phyloP scores from a whole-genome alignment of 192 early-diverging fungal genomes.

The Lobosporangium transversale region DNA sequence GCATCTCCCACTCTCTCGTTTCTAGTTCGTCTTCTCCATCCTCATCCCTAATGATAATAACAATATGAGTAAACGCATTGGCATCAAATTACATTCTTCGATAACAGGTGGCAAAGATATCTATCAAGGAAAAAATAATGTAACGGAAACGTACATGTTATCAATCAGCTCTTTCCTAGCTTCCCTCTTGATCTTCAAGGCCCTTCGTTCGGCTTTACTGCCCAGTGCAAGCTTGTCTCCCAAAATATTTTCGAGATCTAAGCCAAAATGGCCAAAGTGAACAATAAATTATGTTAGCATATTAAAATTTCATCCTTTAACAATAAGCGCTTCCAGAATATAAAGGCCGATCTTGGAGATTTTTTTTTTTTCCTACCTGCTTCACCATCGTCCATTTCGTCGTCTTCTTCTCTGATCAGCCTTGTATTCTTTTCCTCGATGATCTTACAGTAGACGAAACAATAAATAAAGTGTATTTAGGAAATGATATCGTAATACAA shows the following conservation, averaged over 20 bases:
- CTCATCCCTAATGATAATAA: conserved; percentile 37
- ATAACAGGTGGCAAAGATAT: too few species aligned
- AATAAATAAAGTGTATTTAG: background rate
- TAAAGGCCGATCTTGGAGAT: background rate
- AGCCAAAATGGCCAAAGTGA: background rate
- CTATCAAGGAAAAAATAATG: too few species aligned
- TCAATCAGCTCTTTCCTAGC: conserved; percentile 62
- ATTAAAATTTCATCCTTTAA: too few species aligned
- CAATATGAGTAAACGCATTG: background rate
- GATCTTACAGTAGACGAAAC: conserved; percentile 16
- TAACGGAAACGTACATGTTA: conserved; percentile 54
- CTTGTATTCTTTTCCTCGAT: conserved; percentile 46
- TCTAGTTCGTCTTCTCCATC: conserved; percentile 61
- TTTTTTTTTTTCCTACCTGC: conserved; percentile 49
- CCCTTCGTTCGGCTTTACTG: conserved; percentile 53
- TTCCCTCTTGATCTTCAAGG: conserved; percentile 48
- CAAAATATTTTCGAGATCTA: conserved; percentile 62
- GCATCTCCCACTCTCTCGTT: conserved; percentile 64
- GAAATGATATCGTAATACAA: background rate
- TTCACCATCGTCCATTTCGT: conserved; percentile 64
- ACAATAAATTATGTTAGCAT: background rate
- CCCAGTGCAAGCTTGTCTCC: conserved; percentile 60
- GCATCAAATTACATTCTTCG: too few species aligned
- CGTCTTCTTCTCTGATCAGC: conserved; percentile 67
- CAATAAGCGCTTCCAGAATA: too few species aligned